Conservation (phyloP, 83 land plant genomes). For the Picea abies region DNA sequence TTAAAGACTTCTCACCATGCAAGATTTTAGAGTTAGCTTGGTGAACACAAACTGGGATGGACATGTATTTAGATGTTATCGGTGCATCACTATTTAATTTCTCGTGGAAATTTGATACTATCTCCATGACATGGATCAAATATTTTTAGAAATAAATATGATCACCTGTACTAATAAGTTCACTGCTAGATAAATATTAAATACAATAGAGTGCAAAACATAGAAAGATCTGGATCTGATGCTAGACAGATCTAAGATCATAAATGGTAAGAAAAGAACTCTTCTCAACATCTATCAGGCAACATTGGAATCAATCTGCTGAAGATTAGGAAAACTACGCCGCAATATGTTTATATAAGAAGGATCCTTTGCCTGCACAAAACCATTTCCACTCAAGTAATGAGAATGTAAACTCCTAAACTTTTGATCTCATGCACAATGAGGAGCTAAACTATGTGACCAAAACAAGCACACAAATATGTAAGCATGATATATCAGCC, state of each 20-base stretch:
- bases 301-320: conserved; percentile 65
- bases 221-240: background rate
- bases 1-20: background rate
- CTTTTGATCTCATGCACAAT: background rate
- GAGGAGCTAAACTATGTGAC: background rate
- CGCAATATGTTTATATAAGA: conserved; percentile 42
- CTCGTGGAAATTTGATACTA: background rate
- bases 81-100: background rate
- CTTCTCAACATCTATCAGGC: conserved; percentile 16
- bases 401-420: background rate
- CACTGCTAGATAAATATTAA: background rate
- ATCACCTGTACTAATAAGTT: background rate
- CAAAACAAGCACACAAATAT: conserved; percentile 14
- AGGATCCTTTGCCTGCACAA: conserved; percentile 59
- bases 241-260: background rate
- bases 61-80: background rate
- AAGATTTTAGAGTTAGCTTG: background rate
- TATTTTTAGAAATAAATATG: background rate
- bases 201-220: background rate
- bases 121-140: background rate
- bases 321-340: conserved; percentile 58
- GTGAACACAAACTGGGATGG: background rate
- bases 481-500: background rate
- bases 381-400: conserved; percentile 13
- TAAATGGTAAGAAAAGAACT: background rate